Evolutionary conservation across 768 basidiomycete genomes (phyloP).

Genomic region (Boletus vinaceobasis): DNA sequence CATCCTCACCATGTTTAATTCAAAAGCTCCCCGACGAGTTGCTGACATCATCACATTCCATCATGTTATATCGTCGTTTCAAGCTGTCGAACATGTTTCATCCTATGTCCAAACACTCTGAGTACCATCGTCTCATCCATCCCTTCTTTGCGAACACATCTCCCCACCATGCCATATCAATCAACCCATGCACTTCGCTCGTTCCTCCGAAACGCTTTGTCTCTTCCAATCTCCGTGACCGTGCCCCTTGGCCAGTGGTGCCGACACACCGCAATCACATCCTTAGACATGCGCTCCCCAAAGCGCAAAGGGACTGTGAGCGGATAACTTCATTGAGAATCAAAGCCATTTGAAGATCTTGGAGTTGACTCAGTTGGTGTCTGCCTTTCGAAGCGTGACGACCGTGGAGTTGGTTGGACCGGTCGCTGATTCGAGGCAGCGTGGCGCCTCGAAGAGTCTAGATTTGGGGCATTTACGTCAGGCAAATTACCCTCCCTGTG

Average conservation of each 20-base stretch:
- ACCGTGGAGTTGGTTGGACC: background rate
- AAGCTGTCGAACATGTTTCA: background rate
- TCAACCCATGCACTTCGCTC: background rate
- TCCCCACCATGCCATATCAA: background rate
- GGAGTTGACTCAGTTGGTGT: background rate
- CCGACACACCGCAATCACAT: background rate
- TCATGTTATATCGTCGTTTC: background rate
- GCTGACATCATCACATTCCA: background rate
- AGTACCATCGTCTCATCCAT: background rate
- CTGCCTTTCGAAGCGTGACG: background rate
- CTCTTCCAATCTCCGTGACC: background rate
- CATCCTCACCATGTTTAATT: background rate
- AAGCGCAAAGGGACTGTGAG: background rate
- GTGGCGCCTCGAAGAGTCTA: background rate
- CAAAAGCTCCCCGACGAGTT: background rate
- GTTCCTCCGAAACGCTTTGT: background rate
- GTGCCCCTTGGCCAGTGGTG: background rate
- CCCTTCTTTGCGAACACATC: background rate
- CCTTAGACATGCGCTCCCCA: background rate
- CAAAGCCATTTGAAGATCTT: background rate
- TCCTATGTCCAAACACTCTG: background rate
- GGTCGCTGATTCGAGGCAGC: background rate
- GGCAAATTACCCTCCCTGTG: background rate
- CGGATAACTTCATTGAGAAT: background rate
- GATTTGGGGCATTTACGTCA: background rate